Evolutionary conservation across 192 early-diverging fungal genomes (phyloP), one percentile per base, ranked within the genome.

Genomic region (Anaeromyces robustus): DNA sequence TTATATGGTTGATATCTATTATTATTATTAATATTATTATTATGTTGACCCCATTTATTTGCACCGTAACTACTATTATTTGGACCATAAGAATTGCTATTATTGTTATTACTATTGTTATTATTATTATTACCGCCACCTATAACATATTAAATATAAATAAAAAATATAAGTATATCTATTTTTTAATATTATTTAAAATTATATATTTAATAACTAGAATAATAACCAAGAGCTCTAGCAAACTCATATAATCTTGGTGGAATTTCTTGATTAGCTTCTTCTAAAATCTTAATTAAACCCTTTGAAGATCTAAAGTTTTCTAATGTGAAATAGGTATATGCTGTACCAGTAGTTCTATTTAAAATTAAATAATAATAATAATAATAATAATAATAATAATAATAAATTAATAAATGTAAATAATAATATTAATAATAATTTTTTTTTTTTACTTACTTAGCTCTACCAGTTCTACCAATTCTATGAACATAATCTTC

Each of bases 241-340:
- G 43, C 19, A 52, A 52, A 52, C 22, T 52, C 43, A 14, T 22
- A 22, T 52, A 52, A 52, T 78, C 84, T 84, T 18, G 87, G 87
- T 11, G 85, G 85, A 30, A 91, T 85, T 30, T 86, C 88, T 81
- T 91, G 90, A 32, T 89, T 86, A 18, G 90, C 90, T 81, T 91
- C 90, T 31, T 91, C 88, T 30, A 91, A 77, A 77, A 91, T 89
- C 30, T 82, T 81, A 34, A 91, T 80, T 28, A 91, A 83, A 29
- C 85, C 85, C 26, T 83, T 80, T 14, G 90, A 86, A 34, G 84
- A 82, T 82, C 89, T 90, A 79, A 29, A 81, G 83, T 91, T 89
- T 7, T 91, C 88, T 4, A 83, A 78, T 12, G 90, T 90, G 82
- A 91, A 90, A 83, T 89, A 90, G 16, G 90, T 91, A 83, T 87